Conservation (phyloP, 2,329 filamentous ascomycete genomes). For the Microascus cirrosus region DNA sequence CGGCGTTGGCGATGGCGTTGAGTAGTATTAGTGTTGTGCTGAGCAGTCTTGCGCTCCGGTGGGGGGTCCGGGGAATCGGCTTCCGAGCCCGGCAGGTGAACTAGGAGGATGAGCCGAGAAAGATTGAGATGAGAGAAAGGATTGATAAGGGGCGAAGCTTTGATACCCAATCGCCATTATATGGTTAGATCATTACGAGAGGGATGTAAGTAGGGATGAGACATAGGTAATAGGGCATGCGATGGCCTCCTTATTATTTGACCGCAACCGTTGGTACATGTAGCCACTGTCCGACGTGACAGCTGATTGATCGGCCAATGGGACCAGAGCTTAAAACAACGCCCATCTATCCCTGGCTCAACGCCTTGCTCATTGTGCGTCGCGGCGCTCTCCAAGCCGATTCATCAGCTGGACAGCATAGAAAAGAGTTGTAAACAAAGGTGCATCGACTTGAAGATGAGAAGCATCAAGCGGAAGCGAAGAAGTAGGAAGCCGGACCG, state of each 20-base stretch:
- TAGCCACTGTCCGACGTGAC: too few species aligned
- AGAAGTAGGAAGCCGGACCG: too few species aligned
- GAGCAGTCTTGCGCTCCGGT: constrained; percentile 66
- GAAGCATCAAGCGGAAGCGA: too few species aligned
- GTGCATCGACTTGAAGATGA: too few species aligned
- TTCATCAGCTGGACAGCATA: too few species aligned
- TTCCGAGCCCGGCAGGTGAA: constrained; percentile 24
- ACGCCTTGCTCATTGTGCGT: too few species aligned
- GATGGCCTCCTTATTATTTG: background rate
- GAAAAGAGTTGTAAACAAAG: too few species aligned
- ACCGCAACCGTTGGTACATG: too few species aligned
- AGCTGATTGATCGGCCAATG: too few species aligned
- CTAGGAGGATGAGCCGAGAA: background rate
- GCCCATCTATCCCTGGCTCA: too few species aligned
- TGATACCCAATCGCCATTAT: background rate
- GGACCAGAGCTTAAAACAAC: too few species aligned
- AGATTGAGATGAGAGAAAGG: background rate
- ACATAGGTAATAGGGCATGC: background rate
- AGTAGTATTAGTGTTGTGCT: constrained; percentile 83
- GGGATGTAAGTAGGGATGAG: background rate
- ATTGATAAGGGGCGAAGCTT: background rate
- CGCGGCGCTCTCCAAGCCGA: too few species aligned
- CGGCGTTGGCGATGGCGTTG: constrained; percentile 81
- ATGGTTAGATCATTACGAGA: background rate
- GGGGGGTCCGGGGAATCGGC: constrained; percentile 27